Percentiles rank a stretch among this genome's conserved stretches.
phyloP scores from a whole-genome alignment of 129 eudicot genomes.

The Chrysanthemum makinoi region DNA sequence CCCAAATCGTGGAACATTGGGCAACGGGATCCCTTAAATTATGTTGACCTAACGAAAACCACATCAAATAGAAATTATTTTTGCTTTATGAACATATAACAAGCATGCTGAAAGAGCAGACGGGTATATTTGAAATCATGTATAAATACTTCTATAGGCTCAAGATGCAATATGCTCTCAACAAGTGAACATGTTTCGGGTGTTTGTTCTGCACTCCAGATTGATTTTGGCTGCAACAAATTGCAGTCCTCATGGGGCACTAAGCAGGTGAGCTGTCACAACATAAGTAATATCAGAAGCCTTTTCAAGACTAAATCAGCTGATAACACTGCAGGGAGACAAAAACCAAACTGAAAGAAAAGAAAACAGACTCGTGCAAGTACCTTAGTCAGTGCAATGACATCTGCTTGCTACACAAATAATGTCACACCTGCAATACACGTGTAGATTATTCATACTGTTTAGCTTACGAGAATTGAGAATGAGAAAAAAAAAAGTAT shows the following conservation, averaged over 20 bases:
- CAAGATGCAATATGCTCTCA: conserved; percentile 79
- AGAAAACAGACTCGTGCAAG: neutral
- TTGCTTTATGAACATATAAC: too few species aligned
- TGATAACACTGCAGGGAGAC: too few species aligned
- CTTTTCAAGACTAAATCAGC: too few species aligned
- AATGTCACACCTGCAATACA: conserved; percentile 54
- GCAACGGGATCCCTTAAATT: too few species aligned
- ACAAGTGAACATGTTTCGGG: conserved; percentile 64
- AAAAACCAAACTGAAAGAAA: too few species aligned
- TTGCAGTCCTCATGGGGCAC: conserved; percentile 54
- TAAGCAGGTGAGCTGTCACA: too few species aligned
- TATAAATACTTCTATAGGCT: conserved; percentile 66
- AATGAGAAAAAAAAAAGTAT: neutral
- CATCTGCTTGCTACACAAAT: conserved; percentile 63
- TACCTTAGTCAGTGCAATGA: conserved; percentile 82
- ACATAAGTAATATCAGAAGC: too few species aligned
- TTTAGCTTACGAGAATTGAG: neutral
- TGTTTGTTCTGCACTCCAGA: conserved; percentile 79
- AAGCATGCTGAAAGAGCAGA: too few species aligned
- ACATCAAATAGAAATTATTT: too few species aligned
- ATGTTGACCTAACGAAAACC: too few species aligned
- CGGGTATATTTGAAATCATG: too few species aligned
- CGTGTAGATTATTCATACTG: neutral
- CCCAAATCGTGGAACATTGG: too few species aligned
- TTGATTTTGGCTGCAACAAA: conserved; percentile 68